Evolutionary conservation across 2,329 filamentous ascomycete genomes (phyloP).

Genomic region (Plenodomus lindquistii): DNA sequence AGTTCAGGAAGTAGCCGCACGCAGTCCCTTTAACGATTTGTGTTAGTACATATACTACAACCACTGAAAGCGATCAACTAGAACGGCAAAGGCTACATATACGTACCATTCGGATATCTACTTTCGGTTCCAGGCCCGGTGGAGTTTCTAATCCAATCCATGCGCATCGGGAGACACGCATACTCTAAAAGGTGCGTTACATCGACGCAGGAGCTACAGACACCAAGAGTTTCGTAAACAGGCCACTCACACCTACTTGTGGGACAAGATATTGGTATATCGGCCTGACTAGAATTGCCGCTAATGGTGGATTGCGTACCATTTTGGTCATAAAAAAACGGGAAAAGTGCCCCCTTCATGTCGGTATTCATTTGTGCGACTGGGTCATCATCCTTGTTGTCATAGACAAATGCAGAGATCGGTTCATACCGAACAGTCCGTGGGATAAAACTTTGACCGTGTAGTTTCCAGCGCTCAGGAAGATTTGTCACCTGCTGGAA

Average conservation of each 20-base stretch:
- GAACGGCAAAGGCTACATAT: background rate
- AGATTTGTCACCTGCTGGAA: slow-evolving; percentile 34
- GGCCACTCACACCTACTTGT: slow-evolving; percentile 29
- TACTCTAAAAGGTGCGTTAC: slow-evolving; percentile 17
- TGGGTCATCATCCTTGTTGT: background rate
- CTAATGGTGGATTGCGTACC: slow-evolving; percentile 15
- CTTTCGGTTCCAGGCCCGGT: slow-evolving; percentile 3
- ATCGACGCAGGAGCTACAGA: slow-evolving; percentile 30
- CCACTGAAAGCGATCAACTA: too few species aligned
- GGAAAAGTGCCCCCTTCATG: background rate
- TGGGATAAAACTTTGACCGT: slow-evolving; percentile 18
- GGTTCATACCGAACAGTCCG: slow-evolving; percentile 8
- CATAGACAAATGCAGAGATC: background rate
- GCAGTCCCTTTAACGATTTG: slow-evolving; percentile 7
- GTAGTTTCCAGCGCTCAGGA: slow-evolving; percentile 8
- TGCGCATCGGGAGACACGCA: slow-evolving; percentile 12
- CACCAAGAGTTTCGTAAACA: slow-evolving; percentile 21
- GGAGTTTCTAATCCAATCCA: slow-evolving; percentile 21
- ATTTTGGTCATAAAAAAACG: slow-evolving; percentile 23
- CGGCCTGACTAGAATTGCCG: slow-evolving; percentile 21
- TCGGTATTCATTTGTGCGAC: background rate
- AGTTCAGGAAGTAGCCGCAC: slow-evolving; percentile 34
- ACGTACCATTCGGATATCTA: slow-evolving; percentile 7
- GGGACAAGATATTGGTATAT: slow-evolving; percentile 29
- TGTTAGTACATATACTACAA: too few species aligned